Percentiles rank a stretch among this genome's conserved stretches.
Evolutionary conservation across 2,329 filamentous ascomycete genomes (phyloP).

Genomic region (Hypomyces perniciosus): DNA sequence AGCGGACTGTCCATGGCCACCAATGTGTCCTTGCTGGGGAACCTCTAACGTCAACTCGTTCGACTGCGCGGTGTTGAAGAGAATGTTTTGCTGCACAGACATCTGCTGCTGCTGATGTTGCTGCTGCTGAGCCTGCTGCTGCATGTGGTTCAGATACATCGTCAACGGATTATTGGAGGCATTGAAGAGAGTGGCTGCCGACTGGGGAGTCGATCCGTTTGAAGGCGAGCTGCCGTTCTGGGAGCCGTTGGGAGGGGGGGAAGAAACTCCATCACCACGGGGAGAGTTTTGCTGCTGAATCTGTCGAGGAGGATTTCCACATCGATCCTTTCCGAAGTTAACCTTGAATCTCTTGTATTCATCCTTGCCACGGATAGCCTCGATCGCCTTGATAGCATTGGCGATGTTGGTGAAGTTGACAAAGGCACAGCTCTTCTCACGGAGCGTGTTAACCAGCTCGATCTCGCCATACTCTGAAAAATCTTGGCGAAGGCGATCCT

Average conservation of each 20-base stretch:
- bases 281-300: conserved; percentile 65
- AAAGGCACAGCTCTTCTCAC: conserved; percentile 98
- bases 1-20: conserved; percentile 58
- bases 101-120: conserved; percentile 68
- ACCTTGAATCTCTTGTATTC: conserved; percentile 99
- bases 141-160: conserved; percentile 84
- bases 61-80: conserved; percentile 68
- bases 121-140: conserved; percentile 65
- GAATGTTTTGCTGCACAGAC: conserved; percentile 68
- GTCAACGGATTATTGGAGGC: conserved; percentile 83
- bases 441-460: conserved; percentile 90
- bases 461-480: conserved; percentile 98
- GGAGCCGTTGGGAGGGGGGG: conserved; percentile 54
- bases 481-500: conserved; percentile 91
- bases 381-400: conserved; percentile 98
- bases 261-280: conserved; percentile 53
- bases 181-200: conserved; percentile 71
- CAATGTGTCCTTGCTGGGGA: conserved; percentile 54
- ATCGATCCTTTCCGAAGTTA: conserved; percentile 98
- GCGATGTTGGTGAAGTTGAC: conserved; percentile 99
- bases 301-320: conserved; percentile 92
- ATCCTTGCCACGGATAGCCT: conserved; percentile 87
- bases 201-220: conserved; percentile 50
- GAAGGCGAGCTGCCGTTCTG: conserved; percentile 54
- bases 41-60: conserved; percentile 53